A percentile compares a stretch with the other conserved stretches of the same genome.
Conservation (phyloP, 2,329 filamentous ascomycete species). For the Pyrenophora seminiperda region DNA sequence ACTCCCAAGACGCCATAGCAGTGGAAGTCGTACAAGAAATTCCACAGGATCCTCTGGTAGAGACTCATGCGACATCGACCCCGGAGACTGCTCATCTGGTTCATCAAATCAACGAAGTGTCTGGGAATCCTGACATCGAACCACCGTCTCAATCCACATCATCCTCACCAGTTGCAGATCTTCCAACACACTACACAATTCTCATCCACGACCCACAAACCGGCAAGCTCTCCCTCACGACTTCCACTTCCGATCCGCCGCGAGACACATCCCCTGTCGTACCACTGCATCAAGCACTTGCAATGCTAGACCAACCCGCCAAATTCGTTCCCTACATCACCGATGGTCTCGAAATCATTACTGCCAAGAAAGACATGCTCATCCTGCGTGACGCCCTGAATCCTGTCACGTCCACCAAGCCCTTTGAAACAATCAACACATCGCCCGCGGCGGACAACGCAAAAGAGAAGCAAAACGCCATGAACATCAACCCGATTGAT, state of each 20-base stretch:
- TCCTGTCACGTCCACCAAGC: constrained; percentile 8
- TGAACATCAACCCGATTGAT: constrained; percentile 42
- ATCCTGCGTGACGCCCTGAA: constrained; percentile 32
- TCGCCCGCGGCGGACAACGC: background rate
- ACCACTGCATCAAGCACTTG: constrained; percentile 36
- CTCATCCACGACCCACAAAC: constrained; percentile 35
- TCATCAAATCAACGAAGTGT: background rate
- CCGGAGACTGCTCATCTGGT: background rate
- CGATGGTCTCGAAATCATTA: constrained; percentile 33
- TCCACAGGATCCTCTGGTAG: background rate
- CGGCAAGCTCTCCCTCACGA: constrained; percentile 33
- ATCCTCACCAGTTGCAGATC: background rate
- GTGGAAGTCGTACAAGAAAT: background rate
- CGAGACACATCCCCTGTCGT: constrained; percentile 24
- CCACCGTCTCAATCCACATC: background rate
- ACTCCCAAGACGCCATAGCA: background rate
- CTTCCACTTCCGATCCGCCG: constrained; percentile 26
- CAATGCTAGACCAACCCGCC: constrained; percentile 31
- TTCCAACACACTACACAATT: constrained; percentile 31
- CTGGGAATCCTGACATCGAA: background rate
- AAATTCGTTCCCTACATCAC: constrained; percentile 42
- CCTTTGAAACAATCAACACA: constrained; percentile 12
- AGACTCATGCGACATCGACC: background rate
- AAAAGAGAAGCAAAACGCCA: background rate
- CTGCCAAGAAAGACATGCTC: constrained; percentile 38